Base-by-base conservation (phyloP, 2,329 filamentous ascomycete species). In the Nemania sp. region DNA sequence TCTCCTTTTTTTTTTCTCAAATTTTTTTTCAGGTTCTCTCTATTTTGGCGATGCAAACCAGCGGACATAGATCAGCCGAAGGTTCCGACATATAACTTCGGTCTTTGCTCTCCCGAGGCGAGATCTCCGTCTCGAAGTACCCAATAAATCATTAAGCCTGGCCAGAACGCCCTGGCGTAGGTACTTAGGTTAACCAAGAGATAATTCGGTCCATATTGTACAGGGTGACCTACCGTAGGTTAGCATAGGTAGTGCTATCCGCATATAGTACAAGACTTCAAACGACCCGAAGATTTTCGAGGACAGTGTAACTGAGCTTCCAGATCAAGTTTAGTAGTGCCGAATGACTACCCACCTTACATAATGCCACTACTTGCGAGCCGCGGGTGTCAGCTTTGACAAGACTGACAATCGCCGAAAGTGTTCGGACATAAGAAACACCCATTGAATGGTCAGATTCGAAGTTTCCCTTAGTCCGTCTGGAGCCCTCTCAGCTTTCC, bases 401-500 rank as follows among this genome's bases (percentile, higher is more conserved):
- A 53, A 18, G 45, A 25, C 12, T 45, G 53, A 25, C 32, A 58
- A 39, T 34, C 48, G 35, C 53, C 48, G 35, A 37, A 29, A 21
- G n/a, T 25, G 35, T n/a, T 54, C 54, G 54, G 59, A 49, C 21
- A 50, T 50, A 32, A 47, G 3, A 40, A 25, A 18, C 18, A 9
- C 29, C 49, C 40, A 40, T 58, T 20, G 47, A 45, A 42, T 35
- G 40, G 59, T 18, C 17, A 20, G 45, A 40, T 35, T 29, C 13
- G 48, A 47, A 54, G 52, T 55, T 62, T 62, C 59, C 59, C 55
- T 64, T 64, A 56, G 59, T 57, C 62, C 62, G 59, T 59, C 37
- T 54, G 55, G 45, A 42, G 54, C 25, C 47, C 34, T 32, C 42
- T 34, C 50, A 51, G 29, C 17, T 56, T 29, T 18, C 10, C 12